These are phyloP conservation scores for Phaeosphaeriaceae sp. DNA, from an alignment of 2,329 filamentous ascomycete species.

Conservation along the genomic window DNA sequence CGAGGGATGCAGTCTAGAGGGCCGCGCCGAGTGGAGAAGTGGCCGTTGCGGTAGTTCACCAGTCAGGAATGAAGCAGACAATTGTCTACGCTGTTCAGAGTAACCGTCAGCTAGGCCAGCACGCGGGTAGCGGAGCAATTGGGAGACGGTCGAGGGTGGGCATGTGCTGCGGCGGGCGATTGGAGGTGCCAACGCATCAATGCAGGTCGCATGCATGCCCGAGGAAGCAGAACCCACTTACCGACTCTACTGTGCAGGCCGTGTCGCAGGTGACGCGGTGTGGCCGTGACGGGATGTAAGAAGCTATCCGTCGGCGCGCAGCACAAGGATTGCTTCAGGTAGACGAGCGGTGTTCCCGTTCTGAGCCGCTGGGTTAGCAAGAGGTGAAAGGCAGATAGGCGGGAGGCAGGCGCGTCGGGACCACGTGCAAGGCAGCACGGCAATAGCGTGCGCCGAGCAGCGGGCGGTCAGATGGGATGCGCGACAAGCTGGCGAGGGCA, in stretches of 20 bases:
- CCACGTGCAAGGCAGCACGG: constrained; percentile 8
- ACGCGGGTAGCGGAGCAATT: constrained; percentile 45
- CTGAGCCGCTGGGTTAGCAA: constrained; percentile 34
- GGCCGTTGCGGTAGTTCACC: constrained; percentile 42
- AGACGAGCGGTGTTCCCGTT: constrained; percentile 29
- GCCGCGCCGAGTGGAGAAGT: constrained; percentile 45
- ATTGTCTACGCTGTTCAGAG: constrained; percentile 40
- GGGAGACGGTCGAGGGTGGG: constrained; percentile 41
- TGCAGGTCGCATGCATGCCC: constrained; percentile 50
- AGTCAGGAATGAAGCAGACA: constrained; percentile 39
- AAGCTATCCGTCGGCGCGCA: constrained; percentile 27
- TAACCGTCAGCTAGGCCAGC: constrained; percentile 45
- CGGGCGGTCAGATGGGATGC: neutral
- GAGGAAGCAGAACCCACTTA: constrained; percentile 37
- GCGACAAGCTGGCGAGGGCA: neutral
- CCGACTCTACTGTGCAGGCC: constrained; percentile 44
- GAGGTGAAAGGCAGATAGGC: constrained; percentile 16
- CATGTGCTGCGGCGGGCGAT: constrained; percentile 50
- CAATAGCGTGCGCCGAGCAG: neutral
- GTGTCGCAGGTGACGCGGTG: constrained; percentile 37
- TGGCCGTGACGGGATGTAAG: constrained; percentile 22
- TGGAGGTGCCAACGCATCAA: constrained; percentile 54
- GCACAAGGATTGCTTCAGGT: constrained; percentile 23
- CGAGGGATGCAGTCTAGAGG: constrained; percentile 38
- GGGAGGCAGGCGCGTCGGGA: constrained; percentile 11